These are phyloP conservation scores for Didymella sp. DNA, from an alignment of 2,329 filamentous ascomycete genomes.

Conservation along the genomic window DNA sequence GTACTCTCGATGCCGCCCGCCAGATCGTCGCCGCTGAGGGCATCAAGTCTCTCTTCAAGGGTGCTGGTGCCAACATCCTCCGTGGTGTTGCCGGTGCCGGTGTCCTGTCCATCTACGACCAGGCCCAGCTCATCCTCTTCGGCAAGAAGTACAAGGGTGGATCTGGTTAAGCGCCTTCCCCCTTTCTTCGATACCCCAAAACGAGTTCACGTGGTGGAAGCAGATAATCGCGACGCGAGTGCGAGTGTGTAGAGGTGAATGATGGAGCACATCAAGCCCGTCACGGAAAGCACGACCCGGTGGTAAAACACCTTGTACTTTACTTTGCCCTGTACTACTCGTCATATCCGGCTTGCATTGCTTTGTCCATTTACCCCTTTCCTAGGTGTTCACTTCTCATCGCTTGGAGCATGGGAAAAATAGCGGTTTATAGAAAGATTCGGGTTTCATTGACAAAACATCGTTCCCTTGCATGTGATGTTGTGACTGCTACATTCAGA, in stretches of 20 bases:
- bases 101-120: slow-evolving; percentile 99
- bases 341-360: slow-evolving; percentile 50
- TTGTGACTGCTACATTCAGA: slow-evolving; percentile 1
- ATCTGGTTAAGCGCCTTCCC: slow-evolving; percentile 53
- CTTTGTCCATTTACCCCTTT: slow-evolving; percentile 45
- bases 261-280: slow-evolving; percentile 49
- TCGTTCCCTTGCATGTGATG: slow-evolving; percentile 16
- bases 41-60: slow-evolving; percentile 99
- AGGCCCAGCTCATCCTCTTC: slow-evolving; percentile 99
- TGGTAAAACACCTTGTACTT: slow-evolving; percentile 54
- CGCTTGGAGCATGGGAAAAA: slow-evolving; percentile 49
- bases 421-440: slow-evolving; percentile 49
- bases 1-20: slow-evolving; percentile 90
- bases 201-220: slow-evolving; percentile 47
- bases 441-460: slow-evolving; percentile 37
- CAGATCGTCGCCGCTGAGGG: slow-evolving; percentile 97
- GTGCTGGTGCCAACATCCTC: slow-evolving; percentile 99
- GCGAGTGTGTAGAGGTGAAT: slow-evolving; percentile 43
- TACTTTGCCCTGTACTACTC: slow-evolving; percentile 52
- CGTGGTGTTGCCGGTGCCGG: slow-evolving; percentile 99
- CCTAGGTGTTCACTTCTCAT: slow-evolving; percentile 46
- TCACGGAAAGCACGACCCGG: slow-evolving; percentile 51
- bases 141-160: slow-evolving; percentile 95
- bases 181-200: slow-evolving; percentile 46
- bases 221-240: slow-evolving; percentile 44